A percentile compares a stretch with the other conserved stretches of the same genome.
phyloP scores from a whole-genome alignment of 768 basidiomycete species.

The Hygrophorus pudorinus region DNA sequence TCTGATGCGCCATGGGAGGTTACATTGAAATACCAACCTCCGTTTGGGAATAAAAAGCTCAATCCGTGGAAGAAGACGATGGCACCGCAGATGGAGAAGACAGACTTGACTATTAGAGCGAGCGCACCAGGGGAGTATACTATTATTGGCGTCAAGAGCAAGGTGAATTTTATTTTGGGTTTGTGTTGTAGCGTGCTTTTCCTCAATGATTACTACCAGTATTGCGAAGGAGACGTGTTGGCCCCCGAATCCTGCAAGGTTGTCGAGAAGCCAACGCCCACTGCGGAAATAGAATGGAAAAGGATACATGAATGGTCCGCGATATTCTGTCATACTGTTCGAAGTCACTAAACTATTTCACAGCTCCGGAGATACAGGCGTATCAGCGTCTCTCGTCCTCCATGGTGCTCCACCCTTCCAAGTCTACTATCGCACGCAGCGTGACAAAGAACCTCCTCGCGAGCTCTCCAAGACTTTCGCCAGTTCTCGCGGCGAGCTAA shows the following conservation, averaged over 20 bases:
- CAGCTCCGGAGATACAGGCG: constrained; percentile 87
- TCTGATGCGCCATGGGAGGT: constrained; percentile 65
- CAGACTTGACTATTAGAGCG: constrained; percentile 39
- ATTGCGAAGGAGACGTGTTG: constrained; percentile 75
- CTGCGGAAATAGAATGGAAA: constrained; percentile 81
- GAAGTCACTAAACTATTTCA: constrained; percentile 4
- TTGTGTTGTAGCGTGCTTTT: constrained; percentile 6
- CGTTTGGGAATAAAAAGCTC: constrained; percentile 25
- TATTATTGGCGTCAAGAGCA: constrained; percentile 61
- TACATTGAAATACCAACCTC: constrained; percentile 50
- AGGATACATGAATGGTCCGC: constrained; percentile 83
- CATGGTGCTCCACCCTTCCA: constrained; percentile 87
- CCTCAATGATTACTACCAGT: constrained; percentile 23
- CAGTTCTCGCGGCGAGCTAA: constrained; percentile 70
- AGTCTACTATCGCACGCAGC: constrained; percentile 67
- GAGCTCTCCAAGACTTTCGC: constrained; percentile 53
- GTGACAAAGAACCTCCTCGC: constrained; percentile 53
- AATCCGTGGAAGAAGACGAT: constrained; percentile 60
- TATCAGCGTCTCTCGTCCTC: constrained; percentile 76
- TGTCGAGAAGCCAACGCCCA: constrained; percentile 63
- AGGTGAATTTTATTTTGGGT: constrained; percentile 25
- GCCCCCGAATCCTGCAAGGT: constrained; percentile 77
- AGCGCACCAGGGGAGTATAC: constrained; percentile 69
- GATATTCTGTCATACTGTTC: neutral
- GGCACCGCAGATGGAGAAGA: constrained; percentile 33